Conservation (phyloP, 208 protist species). For the Lotmaria passim region DNA sequence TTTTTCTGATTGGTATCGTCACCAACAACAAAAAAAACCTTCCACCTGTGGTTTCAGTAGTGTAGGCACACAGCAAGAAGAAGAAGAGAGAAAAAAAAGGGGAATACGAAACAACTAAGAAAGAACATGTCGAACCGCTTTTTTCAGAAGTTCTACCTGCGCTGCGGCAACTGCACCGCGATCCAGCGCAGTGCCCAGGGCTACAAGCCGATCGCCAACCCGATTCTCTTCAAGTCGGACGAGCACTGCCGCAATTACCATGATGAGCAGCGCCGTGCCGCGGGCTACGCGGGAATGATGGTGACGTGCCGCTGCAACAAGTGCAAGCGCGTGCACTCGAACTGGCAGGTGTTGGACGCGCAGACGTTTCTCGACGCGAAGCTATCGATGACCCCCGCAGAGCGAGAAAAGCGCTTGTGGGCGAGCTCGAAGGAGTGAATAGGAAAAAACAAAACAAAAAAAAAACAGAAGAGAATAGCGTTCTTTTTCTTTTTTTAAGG, state of each 20-base stretch:
- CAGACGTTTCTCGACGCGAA: constrained; percentile 82
- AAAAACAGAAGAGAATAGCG: background rate
- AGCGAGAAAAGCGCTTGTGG: constrained; percentile 43
- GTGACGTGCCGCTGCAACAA: constrained; percentile 67
- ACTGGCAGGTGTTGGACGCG: constrained; percentile 73
- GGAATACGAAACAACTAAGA: background rate
- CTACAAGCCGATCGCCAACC: constrained; percentile 86
- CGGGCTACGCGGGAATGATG: constrained; percentile 57
- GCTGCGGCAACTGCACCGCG: constrained; percentile 68
- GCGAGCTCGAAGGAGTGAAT: constrained; percentile 4
- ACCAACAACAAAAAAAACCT: too few relatives aligned
- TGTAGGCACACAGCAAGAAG: too few relatives aligned
- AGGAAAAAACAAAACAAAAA: background rate
- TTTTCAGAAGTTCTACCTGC: constrained; percentile 80
- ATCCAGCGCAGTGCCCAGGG: constrained; percentile 75
- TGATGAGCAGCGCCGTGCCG: constrained; percentile 70
- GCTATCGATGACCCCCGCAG: constrained; percentile 49
- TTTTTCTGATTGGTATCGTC: too few relatives aligned
- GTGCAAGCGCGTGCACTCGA: constrained; percentile 74
- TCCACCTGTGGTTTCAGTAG: too few relatives aligned
- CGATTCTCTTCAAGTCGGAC: constrained; percentile 88
- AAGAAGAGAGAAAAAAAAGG: too few relatives aligned
- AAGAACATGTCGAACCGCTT: constrained; percentile 76
- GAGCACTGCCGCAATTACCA: constrained; percentile 83
- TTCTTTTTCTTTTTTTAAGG: background rate